Base-by-base conservation (phyloP, 2,329 filamentous ascomycete genomes). In the Sordariomycetes sp. region DNA sequence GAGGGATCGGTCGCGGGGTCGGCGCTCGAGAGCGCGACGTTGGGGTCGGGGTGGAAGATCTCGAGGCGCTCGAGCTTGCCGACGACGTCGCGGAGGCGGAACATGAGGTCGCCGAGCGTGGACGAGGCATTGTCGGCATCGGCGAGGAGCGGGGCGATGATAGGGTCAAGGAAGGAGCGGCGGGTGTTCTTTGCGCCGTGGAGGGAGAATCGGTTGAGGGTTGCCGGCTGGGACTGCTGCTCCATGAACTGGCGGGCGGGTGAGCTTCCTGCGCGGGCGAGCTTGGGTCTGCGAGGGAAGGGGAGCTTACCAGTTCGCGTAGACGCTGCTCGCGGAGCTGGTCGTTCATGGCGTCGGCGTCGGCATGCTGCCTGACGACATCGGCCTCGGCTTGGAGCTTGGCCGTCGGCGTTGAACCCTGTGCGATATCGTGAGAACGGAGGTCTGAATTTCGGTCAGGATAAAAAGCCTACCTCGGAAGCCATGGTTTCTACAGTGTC, bases 221-320 rank as follows among this genome's bases (percentile, higher is more conserved):
- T 90, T 65, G 94, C 89, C 48, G 94, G 93, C 59, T 94, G 83
- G 51, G 89, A 89, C 63, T 88, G 87, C 71, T 97, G 96, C 72
- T 88, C 82, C 64, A 85, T 81, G 67, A 95, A 81, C 88, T 91
- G 62, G 24, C 22, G 16, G 2, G n/a, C 18, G 25, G 18, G 48
- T 57, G 28, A 59, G 14, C 25, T 52, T 37, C 18, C n/a, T 46
- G 24, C 4, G n/a, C 4, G 37, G 3, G 12, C 8, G 5, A 14
- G 5, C 3, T 16, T n/a, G 34, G 8, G 53, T 24, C 5, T 8
- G n/a, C n/a, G 3, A 14, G 53, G 25, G 28, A 40, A 43, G 28
- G 20, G 12, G 10, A 14, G 34, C 60, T 12, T 58, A 62, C 61
- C 25, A 62, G 51, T 56, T 59, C 51, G 53, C 59, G 52, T 22